Percentiles rank a stretch among this genome's conserved stretches.
These are phyloP conservation scores for Hypoxylon sp. DNA, from an alignment of 2,329 filamentous ascomycete species.

Conservation along the genomic window DNA sequence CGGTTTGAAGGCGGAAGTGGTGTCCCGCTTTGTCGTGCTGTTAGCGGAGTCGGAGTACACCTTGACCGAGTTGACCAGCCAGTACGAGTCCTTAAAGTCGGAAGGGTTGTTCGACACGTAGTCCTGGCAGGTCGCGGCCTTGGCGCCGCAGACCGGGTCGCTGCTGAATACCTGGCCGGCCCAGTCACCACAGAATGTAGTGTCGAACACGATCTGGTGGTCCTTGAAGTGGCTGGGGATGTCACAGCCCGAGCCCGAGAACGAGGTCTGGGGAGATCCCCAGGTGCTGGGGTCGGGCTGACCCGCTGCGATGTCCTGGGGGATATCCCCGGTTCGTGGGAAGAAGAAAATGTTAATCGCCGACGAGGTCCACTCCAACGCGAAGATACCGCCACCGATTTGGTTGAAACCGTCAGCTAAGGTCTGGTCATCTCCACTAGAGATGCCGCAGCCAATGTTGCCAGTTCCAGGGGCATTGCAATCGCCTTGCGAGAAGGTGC, in stretches of 20 bases:
- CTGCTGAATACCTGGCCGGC: slow-evolving; percentile 78
- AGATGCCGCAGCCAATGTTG: slow-evolving; percentile 72
- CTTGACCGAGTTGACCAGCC: slow-evolving; percentile 80
- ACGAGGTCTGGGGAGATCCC: slow-evolving; percentile 77
- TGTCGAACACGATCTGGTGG: slow-evolving; percentile 85
- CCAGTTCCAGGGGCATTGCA: slow-evolving; percentile 68
- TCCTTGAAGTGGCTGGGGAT: slow-evolving; percentile 78
- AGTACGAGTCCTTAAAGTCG: slow-evolving; percentile 81
- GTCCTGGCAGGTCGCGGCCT: slow-evolving; percentile 76
- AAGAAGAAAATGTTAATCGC: slow-evolving; percentile 89
- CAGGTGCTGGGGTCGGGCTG: slow-evolving; percentile 77
- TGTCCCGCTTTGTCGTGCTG: slow-evolving; percentile 18
- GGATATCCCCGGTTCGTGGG: slow-evolving; percentile 71
- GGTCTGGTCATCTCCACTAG: slow-evolving; percentile 65
- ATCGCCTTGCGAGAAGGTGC: slow-evolving; percentile 66
- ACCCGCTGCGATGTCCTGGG: slow-evolving; percentile 71
- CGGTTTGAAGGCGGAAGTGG: slow-evolving; percentile 5
- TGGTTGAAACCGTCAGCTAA: slow-evolving; percentile 81
- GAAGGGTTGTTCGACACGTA: slow-evolving; percentile 80
- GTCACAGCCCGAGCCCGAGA: slow-evolving; percentile 77
- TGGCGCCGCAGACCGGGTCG: slow-evolving; percentile 70
- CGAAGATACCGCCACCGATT: slow-evolving; percentile 78
- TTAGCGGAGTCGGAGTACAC: slow-evolving; percentile 63
- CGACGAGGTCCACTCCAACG: slow-evolving; percentile 80
- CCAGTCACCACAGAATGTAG: slow-evolving; percentile 90